These are phyloP conservation scores for Kondoa malvinella DNA, from an alignment of 768 basidiomycete genomes.

Conservation along the genomic window DNA sequence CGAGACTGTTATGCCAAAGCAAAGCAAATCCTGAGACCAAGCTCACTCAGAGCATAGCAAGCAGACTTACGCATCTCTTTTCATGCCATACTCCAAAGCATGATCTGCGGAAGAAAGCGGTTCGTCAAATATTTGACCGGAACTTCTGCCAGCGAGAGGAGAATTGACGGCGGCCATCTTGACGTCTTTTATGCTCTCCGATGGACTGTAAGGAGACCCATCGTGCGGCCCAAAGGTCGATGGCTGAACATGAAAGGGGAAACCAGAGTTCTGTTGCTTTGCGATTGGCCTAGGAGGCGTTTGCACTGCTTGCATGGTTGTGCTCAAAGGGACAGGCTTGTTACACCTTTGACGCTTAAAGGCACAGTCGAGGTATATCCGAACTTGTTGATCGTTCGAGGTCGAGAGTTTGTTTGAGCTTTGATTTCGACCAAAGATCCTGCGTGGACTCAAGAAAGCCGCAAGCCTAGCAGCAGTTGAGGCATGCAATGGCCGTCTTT, in stretches of 20 bases:
- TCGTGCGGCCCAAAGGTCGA: not conserved
- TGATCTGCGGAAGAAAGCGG: constrained; percentile 3
- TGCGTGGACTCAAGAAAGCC: too few relatives aligned
- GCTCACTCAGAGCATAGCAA: not conserved
- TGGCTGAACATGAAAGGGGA: not conserved
- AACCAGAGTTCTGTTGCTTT: not conserved
- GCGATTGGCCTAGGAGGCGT: not conserved
- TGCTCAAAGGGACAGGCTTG: too few relatives aligned
- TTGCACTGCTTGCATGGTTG: too few relatives aligned
- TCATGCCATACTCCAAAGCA: constrained; percentile 15
- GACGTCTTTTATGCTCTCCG: not conserved
- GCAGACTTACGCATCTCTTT: constrained; percentile 16
- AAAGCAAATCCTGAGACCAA: not conserved
- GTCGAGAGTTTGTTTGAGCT: too few relatives aligned
- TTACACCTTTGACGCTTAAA: too few relatives aligned
- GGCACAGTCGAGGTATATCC: too few relatives aligned
- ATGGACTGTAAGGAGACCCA: not conserved
- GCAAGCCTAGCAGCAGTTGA: too few relatives aligned
- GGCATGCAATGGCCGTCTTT: not conserved
- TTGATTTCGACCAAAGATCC: too few relatives aligned
- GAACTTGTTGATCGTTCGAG: too few relatives aligned
- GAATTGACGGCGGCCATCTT: not conserved
- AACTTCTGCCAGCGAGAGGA: not conserved
- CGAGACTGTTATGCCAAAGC: constrained; percentile 38
- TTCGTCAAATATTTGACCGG: not conserved